Base-by-base conservation (phyloP, 192 early-diverging fungal species). In the Entomortierella lignicola region DNA sequence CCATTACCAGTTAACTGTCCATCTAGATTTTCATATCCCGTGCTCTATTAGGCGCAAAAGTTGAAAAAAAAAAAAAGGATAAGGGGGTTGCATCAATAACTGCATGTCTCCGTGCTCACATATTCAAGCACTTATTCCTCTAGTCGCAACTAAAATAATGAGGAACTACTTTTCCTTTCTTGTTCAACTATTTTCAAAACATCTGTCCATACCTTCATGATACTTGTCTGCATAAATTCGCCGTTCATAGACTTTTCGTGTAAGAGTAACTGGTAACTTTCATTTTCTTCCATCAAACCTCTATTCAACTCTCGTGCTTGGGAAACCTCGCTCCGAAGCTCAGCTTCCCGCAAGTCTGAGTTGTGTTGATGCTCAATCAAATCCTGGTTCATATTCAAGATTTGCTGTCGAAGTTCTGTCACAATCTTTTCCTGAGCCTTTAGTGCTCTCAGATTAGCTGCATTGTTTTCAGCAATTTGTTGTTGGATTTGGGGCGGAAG, bases 221-320 rank as follows among this genome's bases (percentile, higher is more conserved):
- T 85, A 7, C 84, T 83, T 13, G 87, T 89, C 41, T 85, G 75
- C 85, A 87, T 88, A 48, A 94, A 89, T 53, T 92, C 92, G 63
- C 93, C 93, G 79, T 87, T 91, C 72, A 95, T 91, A 7, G 93
- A 92, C 69, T 88, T 91, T 85, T 93, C 93, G 66, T 92, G 91
- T 72, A 95, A 69, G 41, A 95, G 77, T 48, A 92, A 71, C 73
- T 95, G 93, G 82, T 90, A 93, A 59, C 90, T 87, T 73, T 93
- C 93, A 83, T 92, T 95, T 59, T 93, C 93, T 65, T 95, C 92
- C 86, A 88, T 88, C 60, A 94, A 83, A 20, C 88, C 82, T 68
- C 83, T 84, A 63, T 92, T 92, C 57, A 94, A 70, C 55, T 91
- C 86, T 32, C 87, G 86, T 10, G 92, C 83, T 75, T 93, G 89